These are phyloP conservation scores for Cucumis melo DNA, from an alignment of 306 rosid species.

Conservation along the genomic window DNA sequence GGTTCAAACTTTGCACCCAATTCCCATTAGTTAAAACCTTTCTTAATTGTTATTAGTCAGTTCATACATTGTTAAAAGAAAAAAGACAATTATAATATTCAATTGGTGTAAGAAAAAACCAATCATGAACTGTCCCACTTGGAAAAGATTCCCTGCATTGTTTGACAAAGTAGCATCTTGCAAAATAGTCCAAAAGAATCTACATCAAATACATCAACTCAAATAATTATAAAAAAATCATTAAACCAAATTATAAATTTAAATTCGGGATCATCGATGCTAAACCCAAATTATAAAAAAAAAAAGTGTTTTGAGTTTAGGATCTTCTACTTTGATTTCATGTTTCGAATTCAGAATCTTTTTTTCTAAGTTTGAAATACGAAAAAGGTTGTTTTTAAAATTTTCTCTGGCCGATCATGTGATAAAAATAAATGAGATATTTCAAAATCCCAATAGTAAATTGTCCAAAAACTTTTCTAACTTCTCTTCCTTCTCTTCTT, in stretches of 20 bases:
- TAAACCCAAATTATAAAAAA: neutral
- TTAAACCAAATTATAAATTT: neutral
- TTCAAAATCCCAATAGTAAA: neutral
- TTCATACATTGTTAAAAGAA: neutral
- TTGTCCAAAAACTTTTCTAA: neutral
- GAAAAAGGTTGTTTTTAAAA: no score
- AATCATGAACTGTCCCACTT: neutral
- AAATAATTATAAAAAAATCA: neutral
- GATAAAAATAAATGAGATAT: neutral
- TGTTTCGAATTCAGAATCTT: no score
- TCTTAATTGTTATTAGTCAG: neutral
- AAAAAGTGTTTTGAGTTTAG: no score
- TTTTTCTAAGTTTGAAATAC: no score
- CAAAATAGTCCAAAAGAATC: neutral
- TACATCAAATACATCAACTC: neutral
- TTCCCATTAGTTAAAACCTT: neutral
- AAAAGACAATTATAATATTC: neutral
- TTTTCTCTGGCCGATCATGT: no score
- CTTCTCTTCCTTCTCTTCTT: neutral
- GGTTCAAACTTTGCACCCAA: neutral
- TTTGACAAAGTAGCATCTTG: neutral
- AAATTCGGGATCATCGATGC: neutral
- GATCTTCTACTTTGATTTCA: neutral
- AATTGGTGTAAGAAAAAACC: neutral
- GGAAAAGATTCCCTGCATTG: neutral